A percentile compares a stretch with the other conserved stretches of the same genome.
Evolutionary conservation across 202 grass and related monocot genomes (phyloP).

Genomic region (Miscanthus sacchariflorus): DNA sequence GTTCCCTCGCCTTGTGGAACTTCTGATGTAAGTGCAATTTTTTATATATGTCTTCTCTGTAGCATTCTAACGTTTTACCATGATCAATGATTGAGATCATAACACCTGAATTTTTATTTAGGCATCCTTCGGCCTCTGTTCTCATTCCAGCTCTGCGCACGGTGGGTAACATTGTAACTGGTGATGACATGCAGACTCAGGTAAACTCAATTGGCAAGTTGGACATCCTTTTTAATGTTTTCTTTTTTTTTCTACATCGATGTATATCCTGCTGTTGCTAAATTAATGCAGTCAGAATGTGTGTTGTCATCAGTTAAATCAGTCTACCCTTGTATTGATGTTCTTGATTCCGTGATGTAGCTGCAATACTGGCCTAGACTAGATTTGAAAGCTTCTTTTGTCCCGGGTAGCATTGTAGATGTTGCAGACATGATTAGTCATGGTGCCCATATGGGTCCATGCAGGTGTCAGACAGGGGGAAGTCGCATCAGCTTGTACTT

Average conservation of each 20-base stretch:
- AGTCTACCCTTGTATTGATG: not conserved
- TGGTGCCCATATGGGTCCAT: not conserved
- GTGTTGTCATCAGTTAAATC: not conserved
- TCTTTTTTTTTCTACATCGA: not conserved
- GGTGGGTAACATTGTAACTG: slow-evolving; percentile 95
- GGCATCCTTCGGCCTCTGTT: slow-evolving; percentile 92
- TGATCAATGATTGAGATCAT: not conserved
- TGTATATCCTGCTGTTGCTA: not conserved
- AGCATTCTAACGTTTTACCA: not conserved
- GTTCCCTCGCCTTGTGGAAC: slow-evolving; percentile 90
- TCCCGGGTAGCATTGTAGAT: not conserved
- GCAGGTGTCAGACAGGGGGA: not conserved
- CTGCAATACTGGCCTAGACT: not conserved
- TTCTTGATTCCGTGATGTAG: not conserved
- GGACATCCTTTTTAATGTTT: not conserved
- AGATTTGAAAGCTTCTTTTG: not conserved
- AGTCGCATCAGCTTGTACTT: not conserved
- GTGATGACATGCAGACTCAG: slow-evolving; percentile 98
- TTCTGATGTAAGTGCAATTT: slow-evolving; percentile 70
- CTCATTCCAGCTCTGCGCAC: slow-evolving; percentile 97
- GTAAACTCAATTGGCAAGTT: slow-evolving; percentile 36
- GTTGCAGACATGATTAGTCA: not conserved
- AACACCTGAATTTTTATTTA: slow-evolving; percentile 40
- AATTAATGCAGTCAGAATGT: not conserved
- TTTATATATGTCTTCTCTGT: not conserved